A percentile compares a stretch with the other conserved stretches of the same genome.
Evolutionary conservation across 139 green algal species (phyloP).

Genomic region (Choricystis sp.): DNA sequence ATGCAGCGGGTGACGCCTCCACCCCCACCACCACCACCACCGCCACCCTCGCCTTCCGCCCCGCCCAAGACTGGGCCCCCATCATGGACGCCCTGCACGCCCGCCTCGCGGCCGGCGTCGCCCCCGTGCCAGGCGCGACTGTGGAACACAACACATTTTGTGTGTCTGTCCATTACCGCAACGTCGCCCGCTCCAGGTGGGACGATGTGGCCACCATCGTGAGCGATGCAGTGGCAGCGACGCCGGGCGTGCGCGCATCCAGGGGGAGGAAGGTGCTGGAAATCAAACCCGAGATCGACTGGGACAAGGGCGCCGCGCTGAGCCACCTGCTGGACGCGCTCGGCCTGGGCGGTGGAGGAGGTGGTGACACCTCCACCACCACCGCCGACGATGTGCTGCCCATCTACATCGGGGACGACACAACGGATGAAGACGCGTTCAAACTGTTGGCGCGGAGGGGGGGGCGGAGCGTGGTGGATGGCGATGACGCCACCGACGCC

Average conservation of each 20-base stretch:
- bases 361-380: background rate
- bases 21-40: background rate
- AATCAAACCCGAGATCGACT: constrained; percentile 76
- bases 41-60: constrained; percentile 44
- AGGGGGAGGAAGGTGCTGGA: constrained; percentile 87
- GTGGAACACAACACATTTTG: constrained; percentile 98
- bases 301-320: constrained; percentile 92
- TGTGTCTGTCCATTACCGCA: constrained; percentile 84
- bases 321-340: constrained; percentile 70
- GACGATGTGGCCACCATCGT: constrained; percentile 39
- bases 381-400: constrained; percentile 43
- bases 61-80: constrained; percentile 55
- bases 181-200: constrained; percentile 45
- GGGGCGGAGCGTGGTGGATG: background rate
- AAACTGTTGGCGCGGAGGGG: constrained; percentile 1
- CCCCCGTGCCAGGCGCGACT: constrained; percentile 49
- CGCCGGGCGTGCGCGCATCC: constrained; percentile 48
- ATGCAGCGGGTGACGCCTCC: too few species aligned
- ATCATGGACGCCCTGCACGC: constrained; percentile 65
- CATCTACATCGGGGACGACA: constrained; percentile 94
- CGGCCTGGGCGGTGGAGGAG: constrained; percentile 22
- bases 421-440: constrained; percentile 97
- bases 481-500: background rate
- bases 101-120: constrained; percentile 22
- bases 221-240: constrained; percentile 22